Conservation (phyloP, 116 monocot genomes). For the Thalassia testudinum region DNA sequence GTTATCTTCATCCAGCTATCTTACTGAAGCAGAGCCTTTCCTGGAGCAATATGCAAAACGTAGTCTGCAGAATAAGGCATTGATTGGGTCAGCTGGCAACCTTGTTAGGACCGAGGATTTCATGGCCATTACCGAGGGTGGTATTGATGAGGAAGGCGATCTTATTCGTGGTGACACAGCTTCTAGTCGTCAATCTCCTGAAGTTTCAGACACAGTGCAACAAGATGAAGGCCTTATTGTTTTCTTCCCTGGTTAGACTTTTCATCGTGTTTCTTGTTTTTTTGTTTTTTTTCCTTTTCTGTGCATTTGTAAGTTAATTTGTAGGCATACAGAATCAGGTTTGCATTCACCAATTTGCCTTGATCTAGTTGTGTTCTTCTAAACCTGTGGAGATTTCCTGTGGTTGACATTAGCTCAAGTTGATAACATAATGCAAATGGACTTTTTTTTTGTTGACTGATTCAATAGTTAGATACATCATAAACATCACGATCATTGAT, state of each 20-base stretch:
- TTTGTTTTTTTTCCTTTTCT: background rate
- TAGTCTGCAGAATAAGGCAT: slow-evolving; percentile 58
- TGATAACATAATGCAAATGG: too few relatives aligned
- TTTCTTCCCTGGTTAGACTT: slow-evolving; percentile 72
- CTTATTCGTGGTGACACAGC: slow-evolving; percentile 34
- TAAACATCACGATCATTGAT: too few relatives aligned
- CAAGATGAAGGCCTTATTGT: slow-evolving; percentile 89
- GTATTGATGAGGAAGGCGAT: slow-evolving; percentile 94
- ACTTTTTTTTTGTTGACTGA: too few relatives aligned
- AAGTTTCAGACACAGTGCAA: slow-evolving; percentile 27
- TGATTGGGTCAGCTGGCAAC: slow-evolving; percentile 86
- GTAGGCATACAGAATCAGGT: too few relatives aligned
- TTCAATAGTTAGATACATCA: too few relatives aligned
- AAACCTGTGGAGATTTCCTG: too few relatives aligned
- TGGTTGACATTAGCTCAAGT: too few relatives aligned
- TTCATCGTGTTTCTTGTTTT: background rate
- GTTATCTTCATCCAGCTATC: slow-evolving; percentile 66
- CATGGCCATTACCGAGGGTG: slow-evolving; percentile 52
- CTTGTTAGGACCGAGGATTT: slow-evolving; percentile 71
- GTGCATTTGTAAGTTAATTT: too few relatives aligned
- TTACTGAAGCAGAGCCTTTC: slow-evolving; percentile 94
- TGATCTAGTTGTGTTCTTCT: too few relatives aligned
- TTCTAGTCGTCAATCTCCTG: slow-evolving; percentile 15
- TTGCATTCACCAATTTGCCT: too few relatives aligned
- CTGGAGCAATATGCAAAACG: slow-evolving; percentile 85